phyloP scores from a whole-genome alignment of 345 rosid genomes.

The Abelmoschus esculentus region DNA sequence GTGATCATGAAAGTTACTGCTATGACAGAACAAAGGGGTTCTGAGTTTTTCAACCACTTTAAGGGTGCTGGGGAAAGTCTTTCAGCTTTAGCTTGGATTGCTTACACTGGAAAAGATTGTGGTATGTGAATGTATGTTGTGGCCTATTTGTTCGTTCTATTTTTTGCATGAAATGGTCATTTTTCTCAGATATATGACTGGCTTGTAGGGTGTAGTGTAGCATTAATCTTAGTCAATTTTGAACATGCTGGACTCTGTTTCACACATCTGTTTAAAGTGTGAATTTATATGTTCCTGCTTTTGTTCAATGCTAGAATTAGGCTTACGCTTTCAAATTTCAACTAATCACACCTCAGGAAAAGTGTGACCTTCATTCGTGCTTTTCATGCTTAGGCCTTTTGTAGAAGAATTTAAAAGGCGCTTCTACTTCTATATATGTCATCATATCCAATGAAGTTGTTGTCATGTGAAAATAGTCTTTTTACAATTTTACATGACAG shows the following conservation, averaged over 20 bases:
- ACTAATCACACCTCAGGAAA: background rate
- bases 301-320: background rate
- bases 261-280: background rate
- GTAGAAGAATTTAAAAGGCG: background rate
- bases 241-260: background rate
- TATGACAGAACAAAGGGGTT: constrained; percentile 74
- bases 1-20: constrained; percentile 65
- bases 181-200: background rate
- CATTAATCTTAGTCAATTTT: background rate
- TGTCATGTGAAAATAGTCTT: constrained; percentile 1
- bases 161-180: background rate
- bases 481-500: background rate
- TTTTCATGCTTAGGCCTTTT: constrained; percentile 1
- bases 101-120: constrained; percentile 85
- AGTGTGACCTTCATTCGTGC: background rate
- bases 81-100: constrained; percentile 88
- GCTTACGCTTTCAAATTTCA: background rate
- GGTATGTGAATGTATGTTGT: constrained; percentile 36
- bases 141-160: background rate
- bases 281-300: background rate
- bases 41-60: constrained; percentile 84
- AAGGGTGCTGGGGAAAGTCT: constrained; percentile 78
- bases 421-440: background rate
- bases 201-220: background rate
- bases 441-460: background rate